Evolutionary conservation across 2,329 filamentous ascomycete genomes (phyloP), one percentile per base, ranked within the genome.

Genomic region (Cladosporium sphaerospermum): DNA sequence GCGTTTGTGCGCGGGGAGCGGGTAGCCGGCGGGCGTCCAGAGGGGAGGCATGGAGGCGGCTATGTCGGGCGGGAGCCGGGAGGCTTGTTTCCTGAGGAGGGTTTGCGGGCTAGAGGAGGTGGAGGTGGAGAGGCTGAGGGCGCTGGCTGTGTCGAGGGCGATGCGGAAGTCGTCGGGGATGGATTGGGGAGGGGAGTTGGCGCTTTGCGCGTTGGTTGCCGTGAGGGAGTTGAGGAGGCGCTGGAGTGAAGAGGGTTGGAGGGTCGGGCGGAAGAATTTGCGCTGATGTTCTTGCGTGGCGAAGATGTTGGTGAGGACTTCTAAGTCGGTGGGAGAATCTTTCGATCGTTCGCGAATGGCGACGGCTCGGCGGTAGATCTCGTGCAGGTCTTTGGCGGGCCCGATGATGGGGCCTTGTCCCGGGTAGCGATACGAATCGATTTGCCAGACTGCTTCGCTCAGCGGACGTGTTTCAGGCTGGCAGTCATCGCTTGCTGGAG

Each of bases 401-500:
- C 56, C 57, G 11, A 59, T 52, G n/a, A 52, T 47, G 9, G 55
- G 23, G 16, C 52, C 50, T 8, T 51, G 32, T 28, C 31, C 45
- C 2, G 58, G 48, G 63, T 71, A 78, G 19, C 72, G 65, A 4
- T 76, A 74, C 2, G 82, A 1, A 82, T 57, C 7, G 82, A 74
- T 23, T 9, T 37, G 31, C 3, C 11, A 43, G 37, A 32, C 8
- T 10, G 2, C 9, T 8, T n/a, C 9, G 8, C 9, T 9, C 14
- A 43, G 4, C 3, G 39, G 39, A 18, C 2, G 16, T 18, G 16
- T 3, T 18, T 18, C 16, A 18, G 16, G 16, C 16, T 43, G 31
- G 23, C 39, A 51, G 7, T 32, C 42, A 14, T 31, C 36, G 23
- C 14, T 16, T 28, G n/a, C 11, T 4, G 10, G 13, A 13, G 40